A percentile compares a stretch with the other conserved stretches of the same genome.
Conservation (phyloP, 768 basidiomycete species). For the Cantharellus anzutake region DNA sequence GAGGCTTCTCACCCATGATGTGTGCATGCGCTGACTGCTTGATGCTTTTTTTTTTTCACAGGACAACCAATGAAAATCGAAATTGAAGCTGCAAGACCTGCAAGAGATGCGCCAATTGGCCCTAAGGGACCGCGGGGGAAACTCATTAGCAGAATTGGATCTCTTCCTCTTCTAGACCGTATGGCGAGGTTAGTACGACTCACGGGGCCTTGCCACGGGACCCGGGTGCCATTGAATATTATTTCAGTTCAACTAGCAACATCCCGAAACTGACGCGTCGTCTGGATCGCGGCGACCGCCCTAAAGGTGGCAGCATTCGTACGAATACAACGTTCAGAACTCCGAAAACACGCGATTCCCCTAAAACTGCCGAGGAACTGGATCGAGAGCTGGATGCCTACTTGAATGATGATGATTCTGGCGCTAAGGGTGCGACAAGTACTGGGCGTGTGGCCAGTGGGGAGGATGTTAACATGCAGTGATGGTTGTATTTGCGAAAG, state of each 20-base stretch:
- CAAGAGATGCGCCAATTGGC: neutral
- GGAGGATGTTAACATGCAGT: neutral
- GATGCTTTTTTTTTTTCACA: constrained; percentile 14
- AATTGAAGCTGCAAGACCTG: constrained; percentile 25
- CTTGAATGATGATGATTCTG: constrained; percentile 9
- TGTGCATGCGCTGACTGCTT: neutral
- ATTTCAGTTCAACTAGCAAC: too few relatives aligned
- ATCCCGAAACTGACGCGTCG: neutral
- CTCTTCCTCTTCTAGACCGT: constrained; percentile 49
- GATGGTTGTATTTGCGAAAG: neutral
- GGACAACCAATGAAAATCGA: constrained; percentile 63
- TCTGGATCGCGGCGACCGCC: neutral
- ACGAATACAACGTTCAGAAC: neutral
- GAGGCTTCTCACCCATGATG: neutral
- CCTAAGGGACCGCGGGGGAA: neutral
- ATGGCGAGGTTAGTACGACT: constrained; percentile 1
- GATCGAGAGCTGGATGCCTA: constrained; percentile 64
- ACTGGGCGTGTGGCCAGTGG: neutral
- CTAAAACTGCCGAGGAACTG: constrained; percentile 63
- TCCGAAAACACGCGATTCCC: constrained; percentile 5
- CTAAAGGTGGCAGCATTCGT: neutral
- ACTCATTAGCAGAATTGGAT: constrained; percentile 57
- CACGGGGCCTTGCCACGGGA: neutral
- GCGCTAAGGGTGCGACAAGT: neutral
- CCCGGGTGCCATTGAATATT: too few relatives aligned